Evolutionary conservation across 139 green algal genomes (phyloP), one percentile per base, ranked within the genome.

Genomic region (Dunaliella primolecta): DNA sequence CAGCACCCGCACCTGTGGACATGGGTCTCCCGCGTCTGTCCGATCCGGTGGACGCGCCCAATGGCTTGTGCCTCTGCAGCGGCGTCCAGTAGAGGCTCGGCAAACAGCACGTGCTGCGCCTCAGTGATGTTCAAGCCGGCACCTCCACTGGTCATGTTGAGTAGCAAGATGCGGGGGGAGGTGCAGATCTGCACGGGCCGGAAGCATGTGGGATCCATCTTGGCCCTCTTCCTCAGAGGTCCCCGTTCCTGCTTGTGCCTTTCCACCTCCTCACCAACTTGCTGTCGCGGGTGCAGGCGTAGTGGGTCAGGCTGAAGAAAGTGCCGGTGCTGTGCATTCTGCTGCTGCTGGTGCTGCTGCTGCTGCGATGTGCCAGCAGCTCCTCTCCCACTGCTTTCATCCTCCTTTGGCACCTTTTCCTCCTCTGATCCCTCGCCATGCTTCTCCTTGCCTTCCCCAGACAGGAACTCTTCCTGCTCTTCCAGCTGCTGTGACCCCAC

Each of bases 41-140:
- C 94, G 64, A 97, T 94, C 37, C 94, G 91, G 84, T 96, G 93
- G 83, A 96, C 90, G 0, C 94, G 84, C 33, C 91, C 93, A 36
- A 97, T 91, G 1, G 94, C 95, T 89, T 98, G 95, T 89, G 95
- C 90, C 88, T 97, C 94, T 30, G 94, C 89, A 23, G 92, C 92
- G 1, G 94, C 93, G 86, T 97, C 95, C 55, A 90, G 89, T 32
- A 87, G 88, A 3, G 94, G 94, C 86, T 97, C 94, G n/a, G 95
- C 83, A 55, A 98, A 81, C 64, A 97, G 78, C 82, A 98, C 95
- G 79, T 98, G 95, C 88, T 95, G 90, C 3, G 95, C 95, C 86
- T 96, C 93, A 32, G 90, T 94, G 33, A 98, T 82, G 89, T 97
- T 98, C 0, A 98, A 91, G 0, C 91, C 89, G 33, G 93, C 92